A percentile compares a stretch with the other conserved stretches of the same genome.
Conservation (phyloP, 2,329 filamentous ascomycete species). For the Ceratocystis colombiana region DNA sequence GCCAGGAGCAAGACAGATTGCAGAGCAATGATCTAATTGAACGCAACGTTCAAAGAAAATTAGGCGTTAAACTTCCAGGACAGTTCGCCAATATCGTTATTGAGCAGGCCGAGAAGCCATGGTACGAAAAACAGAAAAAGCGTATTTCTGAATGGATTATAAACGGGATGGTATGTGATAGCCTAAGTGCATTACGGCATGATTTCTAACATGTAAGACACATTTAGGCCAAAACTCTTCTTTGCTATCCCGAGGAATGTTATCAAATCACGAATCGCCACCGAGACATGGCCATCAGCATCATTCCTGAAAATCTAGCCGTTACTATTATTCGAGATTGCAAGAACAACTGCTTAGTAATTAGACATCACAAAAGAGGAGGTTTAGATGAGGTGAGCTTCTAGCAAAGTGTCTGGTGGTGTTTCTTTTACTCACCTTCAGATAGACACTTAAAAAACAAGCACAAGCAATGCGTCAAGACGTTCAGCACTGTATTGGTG, state of each 20-base stretch:
- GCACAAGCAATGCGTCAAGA: not conserved
- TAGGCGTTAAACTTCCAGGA: not conserved
- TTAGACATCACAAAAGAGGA: not conserved
- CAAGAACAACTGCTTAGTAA: not conserved
- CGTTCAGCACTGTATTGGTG: not conserved
- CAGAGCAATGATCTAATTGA: not conserved
- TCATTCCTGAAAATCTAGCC: not conserved
- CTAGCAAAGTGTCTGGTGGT: not conserved
- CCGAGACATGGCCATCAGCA: not conserved
- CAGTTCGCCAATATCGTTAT: not conserved
- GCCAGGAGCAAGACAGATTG: not conserved
- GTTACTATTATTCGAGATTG: not conserved
- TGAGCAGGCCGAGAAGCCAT: not conserved
- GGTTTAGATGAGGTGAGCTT: not conserved
- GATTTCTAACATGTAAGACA: not conserved
- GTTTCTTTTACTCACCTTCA: not conserved
- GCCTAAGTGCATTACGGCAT: not conserved
- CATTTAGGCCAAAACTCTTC: not conserved
- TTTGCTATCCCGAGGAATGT: not conserved
- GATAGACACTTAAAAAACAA: not conserved
- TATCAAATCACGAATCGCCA: not conserved
- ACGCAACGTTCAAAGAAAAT: not conserved
- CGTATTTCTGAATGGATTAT: not conserved
- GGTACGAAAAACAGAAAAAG: not conserved
- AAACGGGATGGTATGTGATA: not conserved